These are phyloP conservation scores for Drosera spatulata DNA, from an alignment of 179 eudicot species.

Conservation along the genomic window DNA sequence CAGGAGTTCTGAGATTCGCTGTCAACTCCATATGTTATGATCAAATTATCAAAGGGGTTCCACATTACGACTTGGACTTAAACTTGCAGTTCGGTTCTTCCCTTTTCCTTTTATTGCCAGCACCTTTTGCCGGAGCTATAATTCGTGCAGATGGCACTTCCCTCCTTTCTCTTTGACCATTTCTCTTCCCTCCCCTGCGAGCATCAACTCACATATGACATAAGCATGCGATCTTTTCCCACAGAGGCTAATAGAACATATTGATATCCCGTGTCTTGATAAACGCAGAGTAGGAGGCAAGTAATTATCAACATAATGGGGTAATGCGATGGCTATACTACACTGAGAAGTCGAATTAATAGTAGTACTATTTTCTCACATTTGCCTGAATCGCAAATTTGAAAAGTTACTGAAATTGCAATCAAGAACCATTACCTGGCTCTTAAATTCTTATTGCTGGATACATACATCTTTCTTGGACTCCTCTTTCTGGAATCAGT, in stretches of 20 bases:
- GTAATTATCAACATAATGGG: too few species aligned
- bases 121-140: too few species aligned
- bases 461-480: constrained; percentile 11
- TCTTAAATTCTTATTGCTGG: constrained; percentile 7
- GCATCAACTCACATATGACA: not conserved
- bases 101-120: too few species aligned
- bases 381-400: not conserved
- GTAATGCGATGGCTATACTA: too few species aligned
- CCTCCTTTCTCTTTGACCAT: constrained; percentile 4
- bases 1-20: too few species aligned
- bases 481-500: constrained; percentile 22
- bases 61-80: too few species aligned
- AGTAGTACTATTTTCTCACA: not conserved
- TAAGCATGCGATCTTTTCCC: not conserved
- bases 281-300: too few species aligned
- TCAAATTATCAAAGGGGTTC: too few species aligned
- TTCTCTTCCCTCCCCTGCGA: constrained; percentile 12
- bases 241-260: not conserved
- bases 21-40: too few species aligned
- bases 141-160: not conserved
- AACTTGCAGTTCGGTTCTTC: too few species aligned
- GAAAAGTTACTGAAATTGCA: not conserved
- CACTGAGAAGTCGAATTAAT: not conserved
- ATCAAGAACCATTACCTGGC: constrained; percentile 7
- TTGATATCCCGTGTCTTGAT: not conserved